Conservation (phyloP, 176 grass and related monocot genomes). For the Triticum monococcum region DNA sequence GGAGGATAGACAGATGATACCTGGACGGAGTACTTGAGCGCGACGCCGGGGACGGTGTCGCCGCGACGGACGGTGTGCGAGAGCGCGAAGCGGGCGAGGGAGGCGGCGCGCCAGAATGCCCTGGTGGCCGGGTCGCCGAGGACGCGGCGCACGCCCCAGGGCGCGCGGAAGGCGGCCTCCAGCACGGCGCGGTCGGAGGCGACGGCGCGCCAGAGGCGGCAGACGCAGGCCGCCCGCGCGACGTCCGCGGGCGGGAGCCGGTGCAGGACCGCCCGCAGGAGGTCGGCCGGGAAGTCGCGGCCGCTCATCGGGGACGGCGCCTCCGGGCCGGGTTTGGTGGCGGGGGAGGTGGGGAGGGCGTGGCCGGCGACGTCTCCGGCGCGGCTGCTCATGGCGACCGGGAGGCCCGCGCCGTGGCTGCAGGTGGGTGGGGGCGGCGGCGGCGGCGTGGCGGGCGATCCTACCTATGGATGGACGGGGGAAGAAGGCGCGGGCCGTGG, state of each 20-base stretch:
- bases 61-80: constrained; percentile 66
- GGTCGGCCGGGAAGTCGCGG: constrained; percentile 50
- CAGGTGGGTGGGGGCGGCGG: not conserved
- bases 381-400: constrained; percentile 39
- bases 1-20: not conserved
- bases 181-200: constrained; percentile 66
- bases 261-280: constrained; percentile 73
- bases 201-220: constrained; percentile 66
- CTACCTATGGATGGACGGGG: no score
- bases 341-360: constrained; percentile 3
- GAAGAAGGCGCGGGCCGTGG: no score
- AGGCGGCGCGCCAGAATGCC: constrained; percentile 70
- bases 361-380: constrained; percentile 29
- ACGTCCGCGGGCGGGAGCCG: constrained; percentile 57
- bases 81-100: constrained; percentile 69
- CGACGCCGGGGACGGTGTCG: constrained; percentile 70
- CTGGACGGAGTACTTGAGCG: constrained; percentile 91
- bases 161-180: constrained; percentile 63
- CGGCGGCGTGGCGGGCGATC: not conserved
- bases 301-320: constrained; percentile 39
- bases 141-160: constrained; percentile 68
- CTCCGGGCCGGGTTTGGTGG: not conserved
- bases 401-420: not conserved
- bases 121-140: constrained; percentile 58
- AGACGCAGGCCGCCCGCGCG: constrained; percentile 78